Percentiles rank a stretch among this genome's conserved stretches.
Conservation (phyloP, 108 stramenopile species). For the Halocafeteria seosinensis region DNA sequence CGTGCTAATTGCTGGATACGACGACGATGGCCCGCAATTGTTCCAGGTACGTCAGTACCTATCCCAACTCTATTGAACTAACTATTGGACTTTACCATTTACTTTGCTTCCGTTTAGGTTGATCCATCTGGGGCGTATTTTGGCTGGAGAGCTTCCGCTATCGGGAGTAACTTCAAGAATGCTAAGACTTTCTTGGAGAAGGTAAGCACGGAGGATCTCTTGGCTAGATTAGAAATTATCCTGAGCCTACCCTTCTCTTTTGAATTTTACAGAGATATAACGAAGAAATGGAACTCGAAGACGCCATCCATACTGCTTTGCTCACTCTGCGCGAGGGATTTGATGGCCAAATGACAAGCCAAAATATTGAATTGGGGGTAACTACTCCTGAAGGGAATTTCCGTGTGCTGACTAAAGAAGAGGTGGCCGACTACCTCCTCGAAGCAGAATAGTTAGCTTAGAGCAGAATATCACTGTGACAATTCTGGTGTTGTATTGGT, state of each 20-base stretch:
- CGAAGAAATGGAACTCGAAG: slow-evolving; percentile 93
- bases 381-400: slow-evolving; percentile 69
- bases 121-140: slow-evolving; percentile 95
- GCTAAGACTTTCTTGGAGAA: slow-evolving; percentile 96
- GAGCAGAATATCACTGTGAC: neutral
- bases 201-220: slow-evolving; percentile 23
- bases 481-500: too few relatives aligned
- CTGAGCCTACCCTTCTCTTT: neutral
- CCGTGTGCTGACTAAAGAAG: slow-evolving; percentile 72
- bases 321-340: slow-evolving; percentile 91
- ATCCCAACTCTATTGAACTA: neutral
- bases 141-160: slow-evolving; percentile 98
- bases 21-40: slow-evolving; percentile 67
- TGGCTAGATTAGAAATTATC: too few relatives aligned
- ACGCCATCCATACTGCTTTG: slow-evolving; percentile 94
- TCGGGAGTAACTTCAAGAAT: slow-evolving; percentile 90
- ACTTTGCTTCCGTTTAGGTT: too few relatives aligned
- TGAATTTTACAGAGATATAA: slow-evolving; percentile 31
- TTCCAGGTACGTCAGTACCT: too few relatives aligned
- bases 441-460: slow-evolving; percentile 51
- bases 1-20: slow-evolving; percentile 83
- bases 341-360: slow-evolving; percentile 95
- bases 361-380: slow-evolving; percentile 94
- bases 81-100: too few relatives aligned
- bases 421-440: slow-evolving; percentile 96